phyloP scores from a whole-genome alignment of 495 filamentous ascomycete genomes.

The Neurospora tetrasperma region DNA sequence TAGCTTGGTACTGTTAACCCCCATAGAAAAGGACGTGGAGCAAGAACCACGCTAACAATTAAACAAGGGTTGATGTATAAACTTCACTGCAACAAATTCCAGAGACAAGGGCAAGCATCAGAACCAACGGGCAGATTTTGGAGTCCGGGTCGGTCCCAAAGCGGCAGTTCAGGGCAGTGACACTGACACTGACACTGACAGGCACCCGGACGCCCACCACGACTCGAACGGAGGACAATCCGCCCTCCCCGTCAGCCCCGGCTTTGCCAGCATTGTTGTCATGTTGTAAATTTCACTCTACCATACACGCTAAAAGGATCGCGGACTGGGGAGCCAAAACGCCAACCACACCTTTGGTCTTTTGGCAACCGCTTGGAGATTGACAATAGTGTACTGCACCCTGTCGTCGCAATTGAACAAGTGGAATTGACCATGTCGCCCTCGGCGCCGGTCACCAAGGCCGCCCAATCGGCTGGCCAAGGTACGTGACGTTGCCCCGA shows the following conservation, averaged over 20 bases:
- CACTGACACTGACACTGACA: background rate
- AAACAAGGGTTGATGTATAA: no score
- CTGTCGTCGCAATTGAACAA: background rate
- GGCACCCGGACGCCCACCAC: background rate
- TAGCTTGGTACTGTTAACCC: no score
- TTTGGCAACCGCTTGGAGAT: background rate
- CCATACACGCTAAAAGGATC: background rate
- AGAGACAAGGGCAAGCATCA: no score
- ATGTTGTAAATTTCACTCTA: background rate
- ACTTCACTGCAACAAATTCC: background rate
- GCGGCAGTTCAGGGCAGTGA: background rate
- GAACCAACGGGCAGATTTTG: background rate
- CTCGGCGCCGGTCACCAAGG: conserved; percentile 11
- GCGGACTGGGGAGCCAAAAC: background rate
- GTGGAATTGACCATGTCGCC: conserved; percentile 17
- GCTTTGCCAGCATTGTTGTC: background rate
- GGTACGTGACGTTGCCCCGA: conserved; percentile 11
- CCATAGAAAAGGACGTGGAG: no score
- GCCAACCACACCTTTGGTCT: background rate
- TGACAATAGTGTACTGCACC: background rate
- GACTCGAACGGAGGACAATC: background rate
- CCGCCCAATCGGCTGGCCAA: conserved; percentile 17
- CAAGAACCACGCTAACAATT: no score
- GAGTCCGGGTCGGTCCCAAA: background rate
- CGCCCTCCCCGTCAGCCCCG: background rate